These are phyloP conservation scores for Flueggea neowawraea DNA, from an alignment of 441 rosid species.

Conservation along the genomic window DNA sequence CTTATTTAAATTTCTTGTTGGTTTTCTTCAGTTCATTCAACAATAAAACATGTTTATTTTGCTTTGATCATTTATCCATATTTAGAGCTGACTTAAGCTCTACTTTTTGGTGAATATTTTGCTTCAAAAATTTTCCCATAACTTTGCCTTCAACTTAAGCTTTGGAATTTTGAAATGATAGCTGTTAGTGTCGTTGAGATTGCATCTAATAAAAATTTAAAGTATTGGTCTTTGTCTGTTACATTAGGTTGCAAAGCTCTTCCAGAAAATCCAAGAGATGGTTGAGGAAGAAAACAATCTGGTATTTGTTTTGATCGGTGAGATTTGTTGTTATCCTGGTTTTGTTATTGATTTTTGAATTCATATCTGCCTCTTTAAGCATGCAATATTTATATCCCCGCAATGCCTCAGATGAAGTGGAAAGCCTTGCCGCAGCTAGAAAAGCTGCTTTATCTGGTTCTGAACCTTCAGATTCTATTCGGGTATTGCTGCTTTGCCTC, in stretches of 20 bases:
- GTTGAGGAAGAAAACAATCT: conserved; percentile 96
- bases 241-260: conserved; percentile 87
- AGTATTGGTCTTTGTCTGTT: background rate
- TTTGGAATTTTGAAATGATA: too few relatives aligned
- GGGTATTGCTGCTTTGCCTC: conserved; percentile 42
- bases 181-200: too few relatives aligned
- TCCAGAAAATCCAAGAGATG: conserved; percentile 98
- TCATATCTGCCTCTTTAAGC: conserved; percentile 19
- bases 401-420: conserved; percentile 87
- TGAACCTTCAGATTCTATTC: conserved; percentile 97
- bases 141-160: too few relatives aligned
- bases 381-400: conserved; percentile 18
- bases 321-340: conserved; percentile 28
- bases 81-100: too few relatives aligned
- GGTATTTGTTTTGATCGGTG: conserved; percentile 98
- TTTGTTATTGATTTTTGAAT: conserved; percentile 5
- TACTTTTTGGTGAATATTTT: too few relatives aligned
- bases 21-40: too few relatives aligned
- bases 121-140: too few relatives aligned
- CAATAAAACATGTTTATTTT: too few relatives aligned
- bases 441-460: conserved; percentile 98
- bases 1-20: too few relatives aligned
- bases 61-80: too few relatives aligned
- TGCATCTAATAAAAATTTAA: background rate
- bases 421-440: conserved; percentile 97